Conservation (phyloP, 768 basidiomycete genomes). For the Imleria badia region DNA sequence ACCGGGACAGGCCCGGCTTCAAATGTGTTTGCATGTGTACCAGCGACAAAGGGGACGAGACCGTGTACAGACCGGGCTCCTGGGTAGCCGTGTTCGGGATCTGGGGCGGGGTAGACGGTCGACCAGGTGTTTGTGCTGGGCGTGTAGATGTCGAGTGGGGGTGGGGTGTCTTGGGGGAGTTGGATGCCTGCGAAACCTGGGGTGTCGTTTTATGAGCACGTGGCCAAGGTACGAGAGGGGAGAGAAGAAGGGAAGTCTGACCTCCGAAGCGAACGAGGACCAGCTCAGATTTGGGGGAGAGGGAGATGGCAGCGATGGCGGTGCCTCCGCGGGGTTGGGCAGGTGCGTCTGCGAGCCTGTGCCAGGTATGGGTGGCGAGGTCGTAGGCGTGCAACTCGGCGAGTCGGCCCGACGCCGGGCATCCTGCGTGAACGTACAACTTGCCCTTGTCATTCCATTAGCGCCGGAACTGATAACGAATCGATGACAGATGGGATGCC, state of each 20-base stretch:
- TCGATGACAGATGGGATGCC: background rate
- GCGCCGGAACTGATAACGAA: background rate
- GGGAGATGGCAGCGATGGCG: conserved; percentile 31
- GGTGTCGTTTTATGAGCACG: background rate
- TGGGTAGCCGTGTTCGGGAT: conserved; percentile 30
- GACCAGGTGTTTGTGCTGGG: conserved; percentile 24
- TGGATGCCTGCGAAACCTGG: conserved; percentile 39
- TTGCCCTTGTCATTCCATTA: conserved; percentile 20
- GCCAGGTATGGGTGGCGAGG: conserved; percentile 30
- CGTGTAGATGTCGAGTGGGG: conserved; percentile 37
- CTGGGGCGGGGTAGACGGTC: conserved; percentile 23
- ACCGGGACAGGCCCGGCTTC: conserved; percentile 21
- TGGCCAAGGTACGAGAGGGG: fast-evolving
- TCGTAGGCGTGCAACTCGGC: conserved; percentile 36
- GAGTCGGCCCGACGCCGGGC: conserved; percentile 38
- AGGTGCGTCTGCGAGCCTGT: conserved; percentile 36
- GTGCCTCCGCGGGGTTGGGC: conserved; percentile 42
- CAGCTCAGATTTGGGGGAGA: conserved; percentile 10
- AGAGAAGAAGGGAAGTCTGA: background rate
- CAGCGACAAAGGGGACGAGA: conserved; percentile 24
- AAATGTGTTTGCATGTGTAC: background rate
- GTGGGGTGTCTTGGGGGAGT: conserved; percentile 26
- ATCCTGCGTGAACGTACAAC: conserved; percentile 41
- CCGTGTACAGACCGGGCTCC: conserved; percentile 37
- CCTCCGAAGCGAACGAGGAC: conserved; percentile 41